Evolutionary conservation across 768 basidiomycete species (phyloP), one percentile per base, ranked within the genome.

Genomic region (Lepiota brunneoincarnata): DNA sequence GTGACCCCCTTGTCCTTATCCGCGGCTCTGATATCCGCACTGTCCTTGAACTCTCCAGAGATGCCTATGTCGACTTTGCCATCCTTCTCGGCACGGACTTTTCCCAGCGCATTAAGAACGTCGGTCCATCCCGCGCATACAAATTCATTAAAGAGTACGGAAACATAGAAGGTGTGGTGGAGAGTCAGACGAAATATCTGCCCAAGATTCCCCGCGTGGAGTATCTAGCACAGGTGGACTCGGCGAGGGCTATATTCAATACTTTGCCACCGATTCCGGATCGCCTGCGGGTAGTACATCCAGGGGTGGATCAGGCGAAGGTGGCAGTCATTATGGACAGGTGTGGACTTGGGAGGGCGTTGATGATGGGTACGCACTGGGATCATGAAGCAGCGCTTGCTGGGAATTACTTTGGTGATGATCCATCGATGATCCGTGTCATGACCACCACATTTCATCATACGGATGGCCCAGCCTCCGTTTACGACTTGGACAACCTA

Each of bases 31-130:
- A 84, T 2, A 73, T 93, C 17, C 87, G 86, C 7, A 56, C 67
- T 0, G 72, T 71, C 6, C 79, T 93, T 34, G 64, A 73, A 10
- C 80, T 97, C 23, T 71, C 79, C 59, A 77, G 76, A 6, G 63
- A 73, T 0, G 66, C 80, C 46, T 94, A 81, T 67, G 67, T 96
- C 61, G 94, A 97, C 69, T 93, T 96, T 68, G 85, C 83, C 0
- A 80, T 96, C 47, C 76, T 97, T 5, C 78, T 94, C 9, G 94
- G 94, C 10, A 96, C 93, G 2, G 94, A 97, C 68, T 95, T 96
- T 61, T 87, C 91, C 0, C 82, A 86, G 42, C 83, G 94, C 4
- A 89, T 97, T 55, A 87, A 81, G 52, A 84, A 87, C 56, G 74
- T 96, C 1, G 94, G 94, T 0, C 93, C 93, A 1, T 63, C 72